Evolutionary conservation across 306 rosid species (phyloP).

Genomic region (Purshia tridentata): DNA sequence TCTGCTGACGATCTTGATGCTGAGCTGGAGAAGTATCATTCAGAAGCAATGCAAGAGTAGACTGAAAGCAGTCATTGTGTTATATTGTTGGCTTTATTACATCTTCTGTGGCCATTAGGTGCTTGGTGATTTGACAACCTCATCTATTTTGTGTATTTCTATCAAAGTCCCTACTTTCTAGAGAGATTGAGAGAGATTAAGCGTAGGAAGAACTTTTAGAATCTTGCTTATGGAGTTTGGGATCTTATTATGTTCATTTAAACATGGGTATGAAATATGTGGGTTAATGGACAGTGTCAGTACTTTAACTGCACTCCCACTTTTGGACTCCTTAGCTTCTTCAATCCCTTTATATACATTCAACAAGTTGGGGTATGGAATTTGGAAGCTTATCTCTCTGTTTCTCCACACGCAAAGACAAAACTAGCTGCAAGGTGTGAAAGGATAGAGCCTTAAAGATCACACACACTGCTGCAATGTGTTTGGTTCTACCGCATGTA

Average conservation of each 20-base stretch:
- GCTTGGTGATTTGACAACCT: slow-evolving; percentile 42
- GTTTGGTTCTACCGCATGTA: slow-evolving; percentile 38
- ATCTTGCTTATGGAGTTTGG: slow-evolving; percentile 56
- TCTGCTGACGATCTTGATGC: slow-evolving; percentile 97
- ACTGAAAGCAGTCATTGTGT: slow-evolving; percentile 38
- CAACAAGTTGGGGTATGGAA: slow-evolving; percentile 49
- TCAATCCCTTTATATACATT: slow-evolving; percentile 36
- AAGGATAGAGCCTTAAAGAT: slow-evolving; percentile 55
- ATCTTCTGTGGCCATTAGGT: slow-evolving; percentile 43
- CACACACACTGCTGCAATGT: slow-evolving; percentile 48
- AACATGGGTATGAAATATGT: slow-evolving; percentile 50
- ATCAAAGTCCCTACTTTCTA: slow-evolving; percentile 42
- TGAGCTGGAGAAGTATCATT: slow-evolving; percentile 91
- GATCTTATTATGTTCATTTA: slow-evolving; percentile 46
- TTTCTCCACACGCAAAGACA: slow-evolving; percentile 47
- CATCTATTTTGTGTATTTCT: slow-evolving; percentile 51
- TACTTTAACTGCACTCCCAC: slow-evolving; percentile 28
- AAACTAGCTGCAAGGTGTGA: slow-evolving; percentile 58
- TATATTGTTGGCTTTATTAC: slow-evolving; percentile 42
- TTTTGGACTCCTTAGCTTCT: slow-evolving; percentile 25
- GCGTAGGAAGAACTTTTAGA: slow-evolving; percentile 44
- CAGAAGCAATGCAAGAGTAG: slow-evolving; percentile 72
- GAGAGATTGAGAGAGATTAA: slow-evolving; percentile 40
- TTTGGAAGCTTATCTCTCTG: slow-evolving; percentile 40
- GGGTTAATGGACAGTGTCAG: slow-evolving; percentile 50